Percentiles rank a stretch among this genome's conserved stretches.
These are phyloP conservation scores for Globisporangium nodosum DNA, from an alignment of 352 stramenopile species.

Conservation along the genomic window DNA sequence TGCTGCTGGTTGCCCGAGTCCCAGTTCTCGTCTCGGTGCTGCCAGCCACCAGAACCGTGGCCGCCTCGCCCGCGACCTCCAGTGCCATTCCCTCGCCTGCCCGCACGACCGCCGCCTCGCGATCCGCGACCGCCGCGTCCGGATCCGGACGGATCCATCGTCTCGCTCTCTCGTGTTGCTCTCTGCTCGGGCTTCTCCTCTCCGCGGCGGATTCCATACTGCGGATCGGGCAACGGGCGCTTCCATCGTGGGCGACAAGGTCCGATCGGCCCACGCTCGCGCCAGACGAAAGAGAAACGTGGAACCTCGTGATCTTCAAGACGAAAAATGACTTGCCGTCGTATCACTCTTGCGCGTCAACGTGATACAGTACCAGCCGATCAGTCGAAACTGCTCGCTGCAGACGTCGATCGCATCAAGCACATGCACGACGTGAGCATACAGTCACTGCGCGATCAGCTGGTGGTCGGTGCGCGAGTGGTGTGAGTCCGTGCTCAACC, in stretches of 20 bases:
- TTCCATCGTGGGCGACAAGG: neutral
- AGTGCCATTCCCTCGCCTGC: neutral
- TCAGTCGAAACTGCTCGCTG: no score
- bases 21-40: constrained; percentile 1
- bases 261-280: neutral
- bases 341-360: no score
- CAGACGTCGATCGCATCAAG: no score
- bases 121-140: neutral
- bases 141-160: constrained; percentile 4
- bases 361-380: no score
- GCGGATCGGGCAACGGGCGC: neutral
- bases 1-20: constrained; percentile 3
- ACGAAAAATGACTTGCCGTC: no score
- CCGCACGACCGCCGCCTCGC: neutral
- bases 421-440: no score
- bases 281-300: neutral
- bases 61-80: neutral
- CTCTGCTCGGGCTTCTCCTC: neutral
- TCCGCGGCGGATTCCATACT: constrained; percentile 3
- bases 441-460: no score
- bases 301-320: no score
- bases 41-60: neutral
- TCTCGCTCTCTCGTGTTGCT: neutral
- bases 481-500: no score
- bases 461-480: no score